These are phyloP conservation scores for Suaeda aralocaspica DNA, from an alignment of 148 eudicot genomes.

Conservation along the genomic window DNA sequence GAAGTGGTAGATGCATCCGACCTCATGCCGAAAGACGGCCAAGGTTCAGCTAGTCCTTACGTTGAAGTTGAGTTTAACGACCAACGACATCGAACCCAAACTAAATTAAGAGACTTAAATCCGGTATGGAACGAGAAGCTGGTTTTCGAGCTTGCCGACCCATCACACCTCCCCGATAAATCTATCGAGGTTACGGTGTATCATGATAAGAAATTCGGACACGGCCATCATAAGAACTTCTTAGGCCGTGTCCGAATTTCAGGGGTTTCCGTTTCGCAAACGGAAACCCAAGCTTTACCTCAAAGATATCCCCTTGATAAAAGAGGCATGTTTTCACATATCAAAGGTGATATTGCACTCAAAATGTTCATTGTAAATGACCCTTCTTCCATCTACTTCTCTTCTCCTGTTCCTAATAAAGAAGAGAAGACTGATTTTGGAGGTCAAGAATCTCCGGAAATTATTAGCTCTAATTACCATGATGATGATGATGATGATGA, in stretches of 20 bases:
- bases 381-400: background rate
- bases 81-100: conserved; percentile 45
- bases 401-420: background rate
- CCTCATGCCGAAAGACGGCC: conserved; percentile 97
- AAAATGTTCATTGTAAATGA: conserved; percentile 38
- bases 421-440: conserved; percentile 18
- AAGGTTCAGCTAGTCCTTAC: conserved; percentile 80
- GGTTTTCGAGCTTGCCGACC: conserved; percentile 42
- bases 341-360: conserved; percentile 76
- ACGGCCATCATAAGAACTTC: conserved; percentile 46
- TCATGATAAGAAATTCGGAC: conserved; percentile 40
- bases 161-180: conserved; percentile 20
- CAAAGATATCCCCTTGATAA: conserved; percentile 85
- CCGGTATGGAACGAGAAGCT: conserved; percentile 72
- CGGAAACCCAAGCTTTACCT: conserved; percentile 39
- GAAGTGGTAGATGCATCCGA: conserved; percentile 65
- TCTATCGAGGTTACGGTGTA: conserved; percentile 52
- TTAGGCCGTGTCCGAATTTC: conserved; percentile 81
- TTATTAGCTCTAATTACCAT: background rate
- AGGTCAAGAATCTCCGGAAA: too few relatives aligned
- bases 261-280: conserved; percentile 43
- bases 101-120: conserved; percentile 65
- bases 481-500: conserved; percentile 4
- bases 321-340: conserved; percentile 65
- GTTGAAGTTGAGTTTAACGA: conserved; percentile 63